phyloP scores from a whole-genome alignment of 179 eudicot genomes.

The Heliamphora pulchella region DNA sequence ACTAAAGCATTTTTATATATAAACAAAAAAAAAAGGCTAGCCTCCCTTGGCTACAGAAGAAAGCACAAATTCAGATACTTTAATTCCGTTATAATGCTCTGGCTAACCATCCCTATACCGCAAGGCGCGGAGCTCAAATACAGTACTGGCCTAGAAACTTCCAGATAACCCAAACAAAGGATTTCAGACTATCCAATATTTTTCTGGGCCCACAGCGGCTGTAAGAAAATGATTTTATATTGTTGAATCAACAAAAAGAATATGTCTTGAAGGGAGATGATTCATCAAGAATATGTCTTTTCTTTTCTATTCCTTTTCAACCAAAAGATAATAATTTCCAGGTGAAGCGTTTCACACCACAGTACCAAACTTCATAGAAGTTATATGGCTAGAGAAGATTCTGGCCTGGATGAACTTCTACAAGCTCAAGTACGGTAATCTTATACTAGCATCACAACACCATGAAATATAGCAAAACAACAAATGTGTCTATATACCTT shows the following conservation, averaged over 20 bases:
- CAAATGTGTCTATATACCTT: conserved; percentile 48
- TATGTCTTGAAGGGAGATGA: not conserved
- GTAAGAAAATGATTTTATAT: not conserved
- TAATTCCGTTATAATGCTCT: not conserved
- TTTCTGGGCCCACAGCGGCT: not conserved
- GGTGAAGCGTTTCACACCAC: not conserved
- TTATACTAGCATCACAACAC: not conserved
- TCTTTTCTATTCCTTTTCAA: not conserved
- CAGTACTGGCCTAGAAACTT: conserved; percentile 1
- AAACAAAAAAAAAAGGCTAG: no score
- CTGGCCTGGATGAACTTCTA: not conserved
- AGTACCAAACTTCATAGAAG: not conserved
- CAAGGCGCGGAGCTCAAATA: not conserved
- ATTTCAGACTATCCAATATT: not conserved
- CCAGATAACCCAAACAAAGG: not conserved
- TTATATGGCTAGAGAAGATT: not conserved
- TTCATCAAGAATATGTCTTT: not conserved
- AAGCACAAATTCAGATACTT: not conserved
- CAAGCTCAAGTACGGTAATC: not conserved
- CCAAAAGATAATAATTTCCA: not conserved
- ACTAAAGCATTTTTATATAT: no score
- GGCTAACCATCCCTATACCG: not conserved
- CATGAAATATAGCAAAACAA: not conserved
- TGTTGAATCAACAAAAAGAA: not conserved
- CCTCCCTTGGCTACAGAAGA: not conserved